Base-by-base conservation (phyloP, 257 asterid genomes). In the Coffea eugenioides region DNA sequence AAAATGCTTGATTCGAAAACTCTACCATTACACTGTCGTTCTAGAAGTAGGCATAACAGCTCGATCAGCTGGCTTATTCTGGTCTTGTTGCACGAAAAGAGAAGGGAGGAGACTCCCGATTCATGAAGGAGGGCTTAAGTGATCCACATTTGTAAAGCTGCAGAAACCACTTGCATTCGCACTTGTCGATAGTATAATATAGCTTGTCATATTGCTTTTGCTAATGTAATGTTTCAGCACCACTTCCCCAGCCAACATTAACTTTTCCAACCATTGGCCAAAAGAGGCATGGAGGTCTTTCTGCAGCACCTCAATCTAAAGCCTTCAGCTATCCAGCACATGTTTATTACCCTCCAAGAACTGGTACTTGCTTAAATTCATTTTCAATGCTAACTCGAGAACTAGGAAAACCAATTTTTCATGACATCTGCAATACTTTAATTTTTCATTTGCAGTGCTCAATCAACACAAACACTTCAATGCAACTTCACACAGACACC, bases 381-480 rank as follows among this genome's bases (percentile, higher is more conserved):
- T 65, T 46, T 8, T 27, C 41, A 36, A 8, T 16, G 18, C 14
- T 18, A 77, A 7, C 34, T 25, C 10, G 36, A 51, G 49, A 67
- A 11, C 52, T 66, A 20, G 31, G 65, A 23, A 69, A 69, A 52
- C 45, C 9, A 43, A 64, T 41, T 8, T 3, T 21, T 7, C 2
- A 8, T 52, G 27, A 48, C 10, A n/a, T 74, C 27, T 36, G 49
- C 75, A 73, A 70, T 80, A 69, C 31, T 77, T 59, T 54, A 49
- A 48, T 59, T 34, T 77, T 71, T 72, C 54, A 20, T 72, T 74
- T 82, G 77, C 79, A 92, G 97, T 83, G 54, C 82, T 84, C 31
- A 74, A 74, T 77, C 82, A 52, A 71, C 84, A 64, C 80, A 80
- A 77, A 51, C 54, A 73, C 75, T 65, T 77, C 15, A 77, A 75